Base-by-base conservation (phyloP, 306 rosid genomes). In the Herpetospermum pedunculosum region DNA sequence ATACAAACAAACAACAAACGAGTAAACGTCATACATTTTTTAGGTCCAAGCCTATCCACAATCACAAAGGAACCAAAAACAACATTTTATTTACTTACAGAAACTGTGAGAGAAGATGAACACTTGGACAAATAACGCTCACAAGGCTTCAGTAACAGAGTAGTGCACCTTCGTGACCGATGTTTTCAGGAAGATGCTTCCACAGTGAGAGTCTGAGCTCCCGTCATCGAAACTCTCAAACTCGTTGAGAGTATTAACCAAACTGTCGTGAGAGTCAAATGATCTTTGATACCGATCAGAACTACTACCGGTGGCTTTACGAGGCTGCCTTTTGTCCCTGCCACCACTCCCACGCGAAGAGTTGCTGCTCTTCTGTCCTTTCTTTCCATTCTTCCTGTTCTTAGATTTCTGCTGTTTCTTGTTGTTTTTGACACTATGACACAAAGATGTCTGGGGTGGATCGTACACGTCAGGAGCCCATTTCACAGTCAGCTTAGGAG, bases 401-500 rank as follows among this genome's bases (percentile, higher is more conserved):
- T 79, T 88, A 8, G 86, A 80, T 81, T 87, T 95, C 78, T 76
- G 89, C 65, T 80, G 96, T 71, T 86, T 92, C 87, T 85, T 92
- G 84, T 50, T 69, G 85, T 55, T 69, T 74, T 84, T 67, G 13
- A 84, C 89, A 0, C 92, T 73, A 34, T 87, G 93, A 0, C 84
- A 90, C 68, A 79, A 35, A 5, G 81, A 84, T 6, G 92, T 88
- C 35, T 87, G 86, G 3, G 64, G 79, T 5, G 97, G 98, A 80
- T 92, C 98, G 74, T 92, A 92, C 44, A 92, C 98, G 47, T 90
- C 96, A 8, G 96, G 83, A 32, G 97, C 93, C 97, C 98, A 92
- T 63, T 82, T 84, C 70, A 92, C 98, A 1, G 83, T 80, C 57
- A 86, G 73, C 74, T 87, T 95, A 75, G 37, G 46, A 0, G 25